Evolutionary conservation across 805 yeast species (phyloP).

Genomic region (Sugiyamaella mastotermitis): DNA sequence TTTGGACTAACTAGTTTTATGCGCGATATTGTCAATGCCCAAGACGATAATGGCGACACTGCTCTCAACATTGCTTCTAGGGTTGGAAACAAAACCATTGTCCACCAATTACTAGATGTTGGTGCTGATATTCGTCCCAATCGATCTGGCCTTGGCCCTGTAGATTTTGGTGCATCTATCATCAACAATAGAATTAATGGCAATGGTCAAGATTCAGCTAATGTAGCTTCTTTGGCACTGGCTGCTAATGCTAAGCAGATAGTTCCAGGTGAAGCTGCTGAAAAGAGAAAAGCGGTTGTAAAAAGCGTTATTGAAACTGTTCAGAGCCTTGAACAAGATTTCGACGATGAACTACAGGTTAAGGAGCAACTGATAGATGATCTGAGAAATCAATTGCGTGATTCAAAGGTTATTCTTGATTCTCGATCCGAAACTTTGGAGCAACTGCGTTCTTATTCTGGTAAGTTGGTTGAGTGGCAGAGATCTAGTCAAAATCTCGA

Average conservation of each 20-base stretch:
- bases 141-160: slow-evolving; percentile 79
- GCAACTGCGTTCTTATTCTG: slow-evolving; percentile 38
- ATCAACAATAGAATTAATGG: not conserved
- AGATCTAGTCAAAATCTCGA: slow-evolving; percentile 53
- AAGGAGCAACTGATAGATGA: slow-evolving; percentile 48
- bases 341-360: slow-evolving; percentile 47
- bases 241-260: slow-evolving; percentile 2
- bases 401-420: slow-evolving; percentile 47
- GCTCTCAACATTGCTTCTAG: slow-evolving; percentile 90
- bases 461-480: slow-evolving; percentile 42
- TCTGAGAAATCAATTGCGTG: slow-evolving; percentile 51
- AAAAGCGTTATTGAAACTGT: slow-evolving; percentile 49
- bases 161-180: slow-evolving; percentile 67
- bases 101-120: slow-evolving; percentile 72
- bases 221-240: not conserved
- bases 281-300: slow-evolving; percentile 39
- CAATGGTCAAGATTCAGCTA: not conserved
- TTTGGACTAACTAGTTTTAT: slow-evolving; percentile 53
- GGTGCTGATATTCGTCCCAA: slow-evolving; percentile 84
- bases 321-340: slow-evolving; percentile 48
- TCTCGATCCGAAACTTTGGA: slow-evolving; percentile 46
- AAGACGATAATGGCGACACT: slow-evolving; percentile 91
- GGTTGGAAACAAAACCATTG: slow-evolving; percentile 74
- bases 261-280: slow-evolving; percentile 10
- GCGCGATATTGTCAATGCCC: slow-evolving; percentile 73